A percentile compares a stretch with the other conserved stretches of the same genome.
Conservation (phyloP, 768 basidiomycete genomes). For the Boletellus sp. region DNA sequence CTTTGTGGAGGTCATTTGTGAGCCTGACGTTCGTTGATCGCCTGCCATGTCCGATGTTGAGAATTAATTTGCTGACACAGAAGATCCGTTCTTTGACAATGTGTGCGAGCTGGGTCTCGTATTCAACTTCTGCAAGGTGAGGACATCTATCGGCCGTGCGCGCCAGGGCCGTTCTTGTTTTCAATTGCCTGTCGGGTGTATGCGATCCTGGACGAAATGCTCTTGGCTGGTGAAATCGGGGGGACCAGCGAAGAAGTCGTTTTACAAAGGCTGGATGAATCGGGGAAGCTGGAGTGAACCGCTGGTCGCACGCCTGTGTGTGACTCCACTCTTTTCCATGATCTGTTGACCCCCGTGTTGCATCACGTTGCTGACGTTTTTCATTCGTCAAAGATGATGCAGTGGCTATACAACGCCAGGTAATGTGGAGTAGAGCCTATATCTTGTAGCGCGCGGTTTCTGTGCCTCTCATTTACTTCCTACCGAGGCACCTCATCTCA, state of each 20-base stretch:
- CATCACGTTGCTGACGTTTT: conserved; percentile 11
- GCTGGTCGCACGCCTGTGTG: conserved; percentile 6
- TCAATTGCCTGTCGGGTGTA: conserved; percentile 63
- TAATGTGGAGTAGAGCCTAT: background rate
- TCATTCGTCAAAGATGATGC: conserved; percentile 4
- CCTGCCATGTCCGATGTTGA: background rate
- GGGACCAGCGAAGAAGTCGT: conserved; percentile 98
- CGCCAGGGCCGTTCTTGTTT: background rate
- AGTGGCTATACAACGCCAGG: background rate
- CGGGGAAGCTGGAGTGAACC: conserved; percentile 85
- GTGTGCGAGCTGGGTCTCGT: conserved; percentile 98
- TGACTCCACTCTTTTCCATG: conserved; percentile 5
- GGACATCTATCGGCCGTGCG: background rate
- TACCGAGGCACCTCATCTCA: background rate
- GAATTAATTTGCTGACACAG: background rate
- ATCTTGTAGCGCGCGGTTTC: background rate
- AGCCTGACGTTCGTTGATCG: conserved; percentile 22
- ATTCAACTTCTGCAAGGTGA: conserved; percentile 97
- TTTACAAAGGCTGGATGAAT: conserved; percentile 79
- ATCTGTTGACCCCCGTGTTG: conserved; percentile 4
- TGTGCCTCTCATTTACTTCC: background rate
- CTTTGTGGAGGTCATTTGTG: conserved; percentile 96
- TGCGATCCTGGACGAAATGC: conserved; percentile 96
- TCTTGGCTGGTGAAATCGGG: conserved; percentile 96
- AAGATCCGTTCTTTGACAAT: conserved; percentile 98